Conservation (phyloP, 2,329 filamentous ascomycete species). For the Colletotrichum gloeosporioides region DNA sequence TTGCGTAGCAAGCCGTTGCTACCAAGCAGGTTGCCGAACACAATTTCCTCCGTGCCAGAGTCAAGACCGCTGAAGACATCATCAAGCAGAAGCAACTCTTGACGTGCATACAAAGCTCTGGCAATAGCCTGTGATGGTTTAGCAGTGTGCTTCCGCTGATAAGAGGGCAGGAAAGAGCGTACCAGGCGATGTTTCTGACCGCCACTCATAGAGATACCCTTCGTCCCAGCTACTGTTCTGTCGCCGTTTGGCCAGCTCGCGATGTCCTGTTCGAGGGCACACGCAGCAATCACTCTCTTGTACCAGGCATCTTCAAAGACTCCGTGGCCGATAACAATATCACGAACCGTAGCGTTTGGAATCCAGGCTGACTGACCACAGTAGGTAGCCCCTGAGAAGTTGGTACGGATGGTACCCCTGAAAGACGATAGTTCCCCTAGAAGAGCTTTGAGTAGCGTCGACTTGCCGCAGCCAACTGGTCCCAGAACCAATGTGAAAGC, state of each 20-base stretch:
- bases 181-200: conserved; percentile 39
- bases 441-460: conserved; percentile 34
- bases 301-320: conserved; percentile 34
- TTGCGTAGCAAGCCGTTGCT: conserved; percentile 26
- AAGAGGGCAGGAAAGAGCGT: background rate
- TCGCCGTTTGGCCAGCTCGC: conserved; percentile 34
- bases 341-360: conserved; percentile 33
- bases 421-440: conserved; percentile 30
- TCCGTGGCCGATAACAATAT: conserved; percentile 36
- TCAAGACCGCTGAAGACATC: conserved; percentile 38
- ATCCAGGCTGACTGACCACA: conserved; percentile 33
- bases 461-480: conserved; percentile 41
- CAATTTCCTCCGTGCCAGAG: conserved; percentile 26
- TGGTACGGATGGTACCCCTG: conserved; percentile 18
- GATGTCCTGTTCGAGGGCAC: conserved; percentile 37
- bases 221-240: conserved; percentile 36
- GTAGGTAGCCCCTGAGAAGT: conserved; percentile 25
- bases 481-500: conserved; percentile 33
- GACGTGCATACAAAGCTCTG: conserved; percentile 32
- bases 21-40: conserved; percentile 30
- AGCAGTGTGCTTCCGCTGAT: background rate
- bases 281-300: conserved; percentile 34
- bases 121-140: conserved; percentile 26
- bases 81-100: conserved; percentile 30
- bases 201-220: conserved; percentile 41